Conservation (phyloP, 2,329 filamentous ascomycete genomes). For the Cercospora zeae-maydis region DNA sequence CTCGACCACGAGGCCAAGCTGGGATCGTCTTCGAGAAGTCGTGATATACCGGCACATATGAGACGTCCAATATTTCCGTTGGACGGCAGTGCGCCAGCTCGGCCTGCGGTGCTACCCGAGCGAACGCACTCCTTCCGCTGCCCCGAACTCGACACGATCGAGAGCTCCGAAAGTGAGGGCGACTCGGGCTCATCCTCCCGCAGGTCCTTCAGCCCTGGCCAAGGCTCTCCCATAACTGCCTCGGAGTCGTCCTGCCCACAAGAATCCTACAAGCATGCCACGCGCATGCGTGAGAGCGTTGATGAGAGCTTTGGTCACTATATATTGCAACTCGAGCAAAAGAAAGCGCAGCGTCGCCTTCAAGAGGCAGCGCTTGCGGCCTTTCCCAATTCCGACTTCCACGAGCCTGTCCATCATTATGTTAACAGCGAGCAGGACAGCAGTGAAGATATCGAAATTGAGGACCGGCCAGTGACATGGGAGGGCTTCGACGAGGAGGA, state of each 20-base stretch:
- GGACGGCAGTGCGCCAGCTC: conserved; percentile 35
- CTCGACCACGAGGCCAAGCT: conserved; percentile 12
- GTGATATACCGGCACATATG: conserved; percentile 25
- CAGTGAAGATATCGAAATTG: conserved; percentile 33
- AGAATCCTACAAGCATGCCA: conserved; percentile 50
- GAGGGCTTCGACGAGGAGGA: conserved; percentile 41
- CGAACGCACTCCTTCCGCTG: conserved; percentile 55
- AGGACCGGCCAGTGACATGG: conserved; percentile 40
- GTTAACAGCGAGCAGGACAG: conserved; percentile 52
- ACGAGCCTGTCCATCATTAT: conserved; percentile 69
- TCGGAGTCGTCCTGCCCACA: conserved; percentile 46
- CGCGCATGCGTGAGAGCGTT: conserved; percentile 60
- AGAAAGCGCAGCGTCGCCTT: conserved; percentile 74
- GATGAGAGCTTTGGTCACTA: conserved; percentile 74
- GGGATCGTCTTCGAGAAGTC: conserved; percentile 10
- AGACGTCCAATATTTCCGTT: conserved; percentile 27
- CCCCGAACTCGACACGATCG: conserved; percentile 60
- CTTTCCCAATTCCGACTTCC: conserved; percentile 67
- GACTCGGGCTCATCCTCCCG: conserved; percentile 45
- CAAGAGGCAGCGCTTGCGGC: conserved; percentile 72
- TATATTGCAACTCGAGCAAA: conserved; percentile 73
- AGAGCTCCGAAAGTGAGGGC: conserved; percentile 52
- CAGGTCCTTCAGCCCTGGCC: conserved; percentile 36
- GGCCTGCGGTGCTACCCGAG: conserved; percentile 35
- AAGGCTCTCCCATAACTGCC: conserved; percentile 42